Evolutionary conservation across 352 stramenopile species (phyloP).

Genomic region (Globisporangium canariense): DNA sequence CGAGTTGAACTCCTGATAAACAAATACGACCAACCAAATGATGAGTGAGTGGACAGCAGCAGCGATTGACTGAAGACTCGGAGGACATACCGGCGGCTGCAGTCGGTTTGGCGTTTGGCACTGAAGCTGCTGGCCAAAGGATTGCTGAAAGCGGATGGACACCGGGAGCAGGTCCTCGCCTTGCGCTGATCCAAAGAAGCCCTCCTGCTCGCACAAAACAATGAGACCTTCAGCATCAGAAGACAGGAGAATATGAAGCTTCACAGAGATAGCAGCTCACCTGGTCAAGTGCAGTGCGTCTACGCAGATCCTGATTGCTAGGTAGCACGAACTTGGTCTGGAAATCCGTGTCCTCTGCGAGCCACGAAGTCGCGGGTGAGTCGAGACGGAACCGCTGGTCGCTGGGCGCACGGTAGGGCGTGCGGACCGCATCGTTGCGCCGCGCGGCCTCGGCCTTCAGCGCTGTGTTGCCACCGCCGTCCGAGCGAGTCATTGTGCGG

Average conservation of each 20-base stretch:
- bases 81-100: not conserved
- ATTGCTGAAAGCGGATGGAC: slow-evolving; percentile 29
- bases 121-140: slow-evolving; percentile 15
- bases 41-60: not conserved
- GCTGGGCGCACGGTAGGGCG: slow-evolving; percentile 42
- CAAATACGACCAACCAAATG: not conserved
- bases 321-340: slow-evolving; percentile 61
- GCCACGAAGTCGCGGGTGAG: slow-evolving; percentile 23
- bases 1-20: slow-evolving; percentile 29
- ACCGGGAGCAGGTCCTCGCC: slow-evolving; percentile 33
- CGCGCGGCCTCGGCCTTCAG: slow-evolving; percentile 40
- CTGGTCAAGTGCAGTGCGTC: slow-evolving; percentile 50
- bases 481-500: slow-evolving; percentile 23
- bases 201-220: slow-evolving; percentile 22
- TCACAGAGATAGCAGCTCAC: slow-evolving; percentile 14
- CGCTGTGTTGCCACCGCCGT: slow-evolving; percentile 18
- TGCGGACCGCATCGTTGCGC: slow-evolving; percentile 41
- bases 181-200: slow-evolving; percentile 40
- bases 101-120: slow-evolving; percentile 2
- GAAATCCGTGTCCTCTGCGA: slow-evolving; percentile 39
- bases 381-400: slow-evolving; percentile 40
- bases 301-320: slow-evolving; percentile 61
- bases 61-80: too few species aligned
- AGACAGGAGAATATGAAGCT: not conserved
- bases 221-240: not conserved